Conservation (phyloP, 2,329 filamentous ascomycete species). For the Pleurostoma richardsiae region DNA sequence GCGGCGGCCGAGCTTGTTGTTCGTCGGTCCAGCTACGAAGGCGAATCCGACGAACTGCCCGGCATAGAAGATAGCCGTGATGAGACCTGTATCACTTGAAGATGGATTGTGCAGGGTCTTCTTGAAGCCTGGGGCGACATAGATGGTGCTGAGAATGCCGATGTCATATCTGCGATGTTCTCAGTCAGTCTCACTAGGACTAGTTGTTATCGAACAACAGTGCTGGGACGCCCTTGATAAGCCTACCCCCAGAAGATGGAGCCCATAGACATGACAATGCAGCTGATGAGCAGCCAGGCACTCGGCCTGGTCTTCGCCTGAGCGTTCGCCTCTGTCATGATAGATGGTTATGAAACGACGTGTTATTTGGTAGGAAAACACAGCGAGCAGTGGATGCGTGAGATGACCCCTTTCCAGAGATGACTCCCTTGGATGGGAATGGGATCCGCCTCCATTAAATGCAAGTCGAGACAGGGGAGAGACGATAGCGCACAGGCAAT, state of each 20-base stretch:
- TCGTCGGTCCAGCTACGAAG: constrained; percentile 9
- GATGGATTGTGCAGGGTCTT: constrained; percentile 11
- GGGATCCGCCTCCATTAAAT: too few species aligned
- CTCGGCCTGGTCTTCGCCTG: background rate
- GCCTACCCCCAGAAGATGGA: constrained; percentile 8
- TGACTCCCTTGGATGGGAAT: too few species aligned
- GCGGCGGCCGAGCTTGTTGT: constrained; percentile 13
- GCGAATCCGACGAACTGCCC: constrained; percentile 14
- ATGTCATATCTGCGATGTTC: constrained; percentile 5
- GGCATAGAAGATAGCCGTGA: constrained; percentile 14
- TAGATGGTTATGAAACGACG: too few species aligned
- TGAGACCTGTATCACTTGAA: constrained; percentile 9
- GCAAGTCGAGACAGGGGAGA: too few species aligned
- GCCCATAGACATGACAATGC: constrained; percentile 9
- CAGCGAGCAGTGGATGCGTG: too few species aligned
- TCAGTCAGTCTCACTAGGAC: too few species aligned
- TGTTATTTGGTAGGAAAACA: too few species aligned
- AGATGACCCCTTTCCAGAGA: too few species aligned
- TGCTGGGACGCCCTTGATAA: background rate
- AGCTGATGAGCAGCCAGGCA: constrained; percentile 8
- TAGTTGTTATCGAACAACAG: too few species aligned
- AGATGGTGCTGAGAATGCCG: constrained; percentile 13
- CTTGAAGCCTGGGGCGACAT: constrained; percentile 13
- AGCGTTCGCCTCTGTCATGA: too few species aligned
- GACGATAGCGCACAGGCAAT: too few species aligned